Evolutionary conservation across 1,139 yeast genomes (phyloP).

Genomic region (Blastobotrys buckinghamii): DNA sequence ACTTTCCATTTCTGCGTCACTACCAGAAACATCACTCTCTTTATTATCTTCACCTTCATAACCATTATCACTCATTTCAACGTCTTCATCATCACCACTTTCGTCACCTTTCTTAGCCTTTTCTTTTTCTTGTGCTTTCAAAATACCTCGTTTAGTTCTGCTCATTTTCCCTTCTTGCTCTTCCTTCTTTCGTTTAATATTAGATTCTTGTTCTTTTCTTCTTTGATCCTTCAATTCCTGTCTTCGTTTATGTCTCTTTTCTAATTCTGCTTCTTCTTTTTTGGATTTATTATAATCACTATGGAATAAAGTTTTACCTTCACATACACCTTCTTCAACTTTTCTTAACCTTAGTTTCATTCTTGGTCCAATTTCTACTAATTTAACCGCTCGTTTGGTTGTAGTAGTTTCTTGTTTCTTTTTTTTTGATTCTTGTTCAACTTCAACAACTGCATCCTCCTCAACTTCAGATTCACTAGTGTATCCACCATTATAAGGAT

Average conservation of each 20-base stretch:
- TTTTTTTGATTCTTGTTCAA: slow-evolving; percentile 42
- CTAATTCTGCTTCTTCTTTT: slow-evolving; percentile 55
- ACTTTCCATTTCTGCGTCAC: background rate
- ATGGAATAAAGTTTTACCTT: slow-evolving; percentile 86
- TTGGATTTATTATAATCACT: slow-evolving; percentile 57
- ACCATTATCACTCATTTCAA: background rate
- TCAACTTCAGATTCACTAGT: slow-evolving; percentile 94
- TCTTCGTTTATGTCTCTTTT: slow-evolving; percentile 59
- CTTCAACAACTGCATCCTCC: slow-evolving; percentile 79
- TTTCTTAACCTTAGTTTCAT: slow-evolving; percentile 69
- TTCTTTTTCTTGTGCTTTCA: slow-evolving; percentile 32
- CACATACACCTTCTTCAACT: slow-evolving; percentile 85
- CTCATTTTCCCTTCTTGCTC: slow-evolving; percentile 65
- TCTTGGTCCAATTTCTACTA: slow-evolving; percentile 93
- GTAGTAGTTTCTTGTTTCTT: slow-evolving; percentile 29
- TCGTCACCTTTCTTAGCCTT: slow-evolving; percentile 34
- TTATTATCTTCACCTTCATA: slow-evolving; percentile 1
- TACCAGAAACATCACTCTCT: background rate
- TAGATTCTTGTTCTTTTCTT: slow-evolving; percentile 71
- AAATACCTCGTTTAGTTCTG: slow-evolving; percentile 51
- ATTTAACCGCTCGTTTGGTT: slow-evolving; percentile 81
- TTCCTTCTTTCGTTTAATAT: slow-evolving; percentile 70
- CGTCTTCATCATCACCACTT: slow-evolving; percentile 21
- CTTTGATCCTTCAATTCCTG: slow-evolving; percentile 62
- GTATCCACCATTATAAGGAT: slow-evolving; percentile 72